Percentiles rank a stretch among this genome's conserved stretches.
Conservation (phyloP, 192 early-diverging fungal species). For the Coemansia furcata region DNA sequence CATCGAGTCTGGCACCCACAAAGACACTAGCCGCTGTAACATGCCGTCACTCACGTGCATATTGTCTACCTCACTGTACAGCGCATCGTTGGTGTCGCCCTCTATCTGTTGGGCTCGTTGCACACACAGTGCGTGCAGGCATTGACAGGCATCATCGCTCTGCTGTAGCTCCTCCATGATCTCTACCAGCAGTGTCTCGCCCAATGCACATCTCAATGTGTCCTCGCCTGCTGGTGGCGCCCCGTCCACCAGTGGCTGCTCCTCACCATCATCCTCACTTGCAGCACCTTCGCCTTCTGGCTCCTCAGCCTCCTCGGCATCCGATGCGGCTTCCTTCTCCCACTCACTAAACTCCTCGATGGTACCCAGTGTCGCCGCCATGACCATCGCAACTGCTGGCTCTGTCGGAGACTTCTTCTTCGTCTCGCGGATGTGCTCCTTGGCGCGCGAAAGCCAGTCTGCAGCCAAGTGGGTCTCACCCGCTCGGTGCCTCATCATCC, state of each 20-base stretch:
- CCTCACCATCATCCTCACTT: neutral
- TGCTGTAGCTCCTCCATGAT: neutral
- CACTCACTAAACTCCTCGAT: neutral
- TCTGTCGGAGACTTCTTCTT: neutral
- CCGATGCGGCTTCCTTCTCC: neutral
- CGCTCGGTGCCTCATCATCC: conserved; percentile 8
- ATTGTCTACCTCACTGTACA: no score
- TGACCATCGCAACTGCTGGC: neutral
- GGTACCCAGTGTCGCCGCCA: neutral
- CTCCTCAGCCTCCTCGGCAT: neutral
- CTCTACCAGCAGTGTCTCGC: neutral
- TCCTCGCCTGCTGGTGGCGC: neutral
- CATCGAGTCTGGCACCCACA: no score
- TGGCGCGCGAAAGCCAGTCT: conserved; percentile 13
- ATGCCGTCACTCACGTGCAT: no score
- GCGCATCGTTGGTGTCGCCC: no score
- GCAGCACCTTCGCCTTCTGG: no score
- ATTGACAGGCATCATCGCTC: no score
- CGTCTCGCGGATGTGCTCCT: neutral
- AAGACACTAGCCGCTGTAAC: no score
- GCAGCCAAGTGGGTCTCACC: conserved; percentile 8
- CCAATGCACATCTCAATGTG: neutral
- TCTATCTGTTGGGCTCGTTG: no score
- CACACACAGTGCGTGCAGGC: no score
- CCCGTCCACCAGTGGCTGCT: neutral